Evolutionary conservation across 2,329 filamentous ascomycete species (phyloP).

Genomic region (Penicillium verrucosum): DNA sequence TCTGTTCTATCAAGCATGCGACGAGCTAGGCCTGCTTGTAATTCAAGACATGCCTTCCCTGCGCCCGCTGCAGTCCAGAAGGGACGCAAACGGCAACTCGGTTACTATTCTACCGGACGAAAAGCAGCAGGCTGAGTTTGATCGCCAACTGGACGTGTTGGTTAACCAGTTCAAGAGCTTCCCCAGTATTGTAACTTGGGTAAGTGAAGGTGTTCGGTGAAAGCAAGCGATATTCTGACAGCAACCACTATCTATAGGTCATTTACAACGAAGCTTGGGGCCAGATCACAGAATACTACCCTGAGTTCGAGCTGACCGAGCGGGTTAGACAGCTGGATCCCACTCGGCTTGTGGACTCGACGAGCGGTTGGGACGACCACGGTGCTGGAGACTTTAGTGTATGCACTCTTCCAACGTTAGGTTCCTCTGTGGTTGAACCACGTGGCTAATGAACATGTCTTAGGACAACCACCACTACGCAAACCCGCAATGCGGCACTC

Average conservation of each 20-base stretch:
- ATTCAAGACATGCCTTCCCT: conserved; percentile 72
- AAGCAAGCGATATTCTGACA: neutral
- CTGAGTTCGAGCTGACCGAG: conserved; percentile 57
- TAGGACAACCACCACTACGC: conserved; percentile 71
- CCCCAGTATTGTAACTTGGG: conserved; percentile 64
- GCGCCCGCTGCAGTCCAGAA: conserved; percentile 34
- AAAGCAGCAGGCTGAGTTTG: conserved; percentile 61
- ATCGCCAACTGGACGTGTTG: conserved; percentile 60
- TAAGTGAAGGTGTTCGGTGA: conserved; percentile 27
- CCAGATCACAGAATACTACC: conserved; percentile 51
- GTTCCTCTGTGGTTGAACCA: neutral
- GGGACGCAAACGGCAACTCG: neutral
- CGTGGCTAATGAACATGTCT: neutral
- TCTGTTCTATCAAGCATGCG: conserved; percentile 66
- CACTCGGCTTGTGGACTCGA: conserved; percentile 61
- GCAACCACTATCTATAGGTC: conserved; percentile 39
- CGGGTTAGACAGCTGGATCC: conserved; percentile 58
- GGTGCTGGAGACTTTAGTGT: conserved; percentile 62
- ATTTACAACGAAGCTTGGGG: conserved; percentile 74
- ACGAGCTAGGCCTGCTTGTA: conserved; percentile 62
- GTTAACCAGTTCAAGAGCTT: conserved; percentile 63
- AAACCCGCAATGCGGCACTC: conserved; percentile 67
- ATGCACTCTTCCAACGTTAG: conserved; percentile 2
- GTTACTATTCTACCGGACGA: conserved; percentile 36
- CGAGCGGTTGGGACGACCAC: conserved; percentile 66